These are phyloP conservation scores for Cnidoscolus chayamansa DNA, from an alignment of 441 rosid genomes.

Conservation along the genomic window DNA sequence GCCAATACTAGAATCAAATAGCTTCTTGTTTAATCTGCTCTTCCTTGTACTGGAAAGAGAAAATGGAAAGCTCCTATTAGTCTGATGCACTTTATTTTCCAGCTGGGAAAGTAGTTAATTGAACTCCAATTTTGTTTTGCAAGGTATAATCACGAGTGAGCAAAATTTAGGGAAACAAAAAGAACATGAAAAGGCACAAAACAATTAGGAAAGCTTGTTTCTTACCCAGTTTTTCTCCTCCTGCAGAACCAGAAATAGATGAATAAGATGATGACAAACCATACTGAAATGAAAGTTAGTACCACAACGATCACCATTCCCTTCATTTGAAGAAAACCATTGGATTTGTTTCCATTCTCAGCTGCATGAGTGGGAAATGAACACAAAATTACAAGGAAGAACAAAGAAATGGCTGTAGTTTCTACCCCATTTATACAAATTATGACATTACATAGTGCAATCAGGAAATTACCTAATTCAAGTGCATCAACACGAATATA, in stretches of 20 bases:
- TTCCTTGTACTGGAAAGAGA: neutral
- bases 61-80: no score
- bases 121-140: neutral
- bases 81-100: neutral
- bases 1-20: neutral
- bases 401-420: neutral
- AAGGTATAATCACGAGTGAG: no score
- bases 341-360: neutral
- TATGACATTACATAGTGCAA: no score
- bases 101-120: neutral
- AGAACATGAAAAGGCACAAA: neutral
- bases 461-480: constrained; percentile 15
- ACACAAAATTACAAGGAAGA: neutral
- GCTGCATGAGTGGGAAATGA: neutral
- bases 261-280: neutral
- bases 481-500: constrained; percentile 23
- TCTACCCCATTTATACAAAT: no score
- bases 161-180: no score
- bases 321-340: neutral
- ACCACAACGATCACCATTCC: neutral
- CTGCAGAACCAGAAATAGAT: neutral
- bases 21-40: neutral
- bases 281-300: neutral
- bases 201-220: neutral
- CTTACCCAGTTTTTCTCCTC: constrained; percentile 5